A percentile compares a stretch with the other conserved stretches of the same genome.
These are phyloP conservation scores for Aspergillus sclerotioniger DNA, from an alignment of 495 filamentous ascomycete genomes.

Conservation along the genomic window DNA sequence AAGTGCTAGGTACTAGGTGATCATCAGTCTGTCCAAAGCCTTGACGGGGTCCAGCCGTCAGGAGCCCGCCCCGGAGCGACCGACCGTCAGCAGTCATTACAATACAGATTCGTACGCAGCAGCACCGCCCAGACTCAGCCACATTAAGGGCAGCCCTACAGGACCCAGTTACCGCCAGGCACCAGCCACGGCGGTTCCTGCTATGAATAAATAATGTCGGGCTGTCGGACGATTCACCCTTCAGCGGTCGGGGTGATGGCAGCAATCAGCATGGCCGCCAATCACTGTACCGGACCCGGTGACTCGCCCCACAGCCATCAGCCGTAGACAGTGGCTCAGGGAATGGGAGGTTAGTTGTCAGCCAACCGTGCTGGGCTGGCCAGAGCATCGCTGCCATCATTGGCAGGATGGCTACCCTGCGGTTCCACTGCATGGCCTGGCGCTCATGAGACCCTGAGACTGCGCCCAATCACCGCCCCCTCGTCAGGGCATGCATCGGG, in stretches of 20 bases:
- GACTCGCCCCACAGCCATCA: background rate
- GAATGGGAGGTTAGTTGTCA: conserved; percentile 7
- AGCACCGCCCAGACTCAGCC: conserved; percentile 17
- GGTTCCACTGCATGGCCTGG: background rate
- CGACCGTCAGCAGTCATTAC: conserved; percentile 12
- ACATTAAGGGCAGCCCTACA: conserved; percentile 28
- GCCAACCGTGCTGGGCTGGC: background rate
- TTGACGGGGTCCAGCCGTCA: background rate
- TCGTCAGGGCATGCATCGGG: background rate
- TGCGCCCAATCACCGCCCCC: conserved; percentile 1
- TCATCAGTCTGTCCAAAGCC: background rate
- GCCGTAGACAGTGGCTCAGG: conserved; percentile 1
- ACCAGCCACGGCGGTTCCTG: conserved; percentile 16
- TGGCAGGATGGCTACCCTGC: background rate
- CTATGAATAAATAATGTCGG: background rate
- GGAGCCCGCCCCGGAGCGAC: background rate
- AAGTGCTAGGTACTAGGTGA: background rate
- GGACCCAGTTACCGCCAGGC: conserved; percentile 12
- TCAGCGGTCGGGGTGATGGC: no score
- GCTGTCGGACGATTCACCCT: no score
- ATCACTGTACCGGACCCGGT: background rate
- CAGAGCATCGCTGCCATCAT: background rate
- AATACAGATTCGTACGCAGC: conserved; percentile 13
- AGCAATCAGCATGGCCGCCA: background rate
- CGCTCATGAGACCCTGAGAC: conserved; percentile 1